These are phyloP conservation scores for Porogramme epimiltina DNA, from an alignment of 1,284 basidiomycete genomes.

Conservation along the genomic window DNA sequence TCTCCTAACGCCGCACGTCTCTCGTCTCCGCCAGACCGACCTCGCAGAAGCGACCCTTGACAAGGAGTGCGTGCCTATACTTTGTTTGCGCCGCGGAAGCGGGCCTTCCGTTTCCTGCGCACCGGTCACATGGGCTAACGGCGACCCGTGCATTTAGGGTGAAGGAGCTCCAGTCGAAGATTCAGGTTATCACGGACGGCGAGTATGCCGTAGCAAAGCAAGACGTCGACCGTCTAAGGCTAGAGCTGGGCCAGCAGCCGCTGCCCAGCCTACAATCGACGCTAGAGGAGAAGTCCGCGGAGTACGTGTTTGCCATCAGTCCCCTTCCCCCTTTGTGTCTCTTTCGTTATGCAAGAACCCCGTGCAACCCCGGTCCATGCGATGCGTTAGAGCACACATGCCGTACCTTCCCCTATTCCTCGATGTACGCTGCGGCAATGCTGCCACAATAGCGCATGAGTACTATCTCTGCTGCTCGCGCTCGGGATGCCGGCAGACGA, in stretches of 20 bases:
- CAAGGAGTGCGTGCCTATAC: slow-evolving; percentile 54
- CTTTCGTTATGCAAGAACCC: background rate
- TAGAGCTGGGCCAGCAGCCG: slow-evolving; percentile 72
- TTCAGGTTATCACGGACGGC: slow-evolving; percentile 65
- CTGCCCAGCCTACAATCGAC: slow-evolving; percentile 69
- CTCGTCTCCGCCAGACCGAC: slow-evolving; percentile 44
- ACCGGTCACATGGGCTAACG: no score
- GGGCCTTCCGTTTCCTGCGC: background rate
- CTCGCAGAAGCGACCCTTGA: slow-evolving; percentile 52
- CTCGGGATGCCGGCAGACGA: no score
- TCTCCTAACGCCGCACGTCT: slow-evolving; percentile 2
- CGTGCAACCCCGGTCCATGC: no score
- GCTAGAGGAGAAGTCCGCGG: slow-evolving; percentile 71
- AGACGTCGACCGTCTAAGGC: slow-evolving; percentile 72
- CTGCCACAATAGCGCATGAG: no score
- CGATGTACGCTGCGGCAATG: no score
- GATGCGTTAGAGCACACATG: no score
- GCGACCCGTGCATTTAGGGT: slow-evolving; percentile 45
- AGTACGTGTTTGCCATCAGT: slow-evolving; percentile 42
- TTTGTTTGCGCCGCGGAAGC: background rate
- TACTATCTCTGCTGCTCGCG: no score
- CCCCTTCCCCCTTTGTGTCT: background rate
- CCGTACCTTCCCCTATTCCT: no score
- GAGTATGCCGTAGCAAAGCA: slow-evolving; percentile 72
- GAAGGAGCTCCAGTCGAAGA: slow-evolving; percentile 62